Conservation (phyloP, 306 rosid species). For the Mimosa bimucronata region DNA sequence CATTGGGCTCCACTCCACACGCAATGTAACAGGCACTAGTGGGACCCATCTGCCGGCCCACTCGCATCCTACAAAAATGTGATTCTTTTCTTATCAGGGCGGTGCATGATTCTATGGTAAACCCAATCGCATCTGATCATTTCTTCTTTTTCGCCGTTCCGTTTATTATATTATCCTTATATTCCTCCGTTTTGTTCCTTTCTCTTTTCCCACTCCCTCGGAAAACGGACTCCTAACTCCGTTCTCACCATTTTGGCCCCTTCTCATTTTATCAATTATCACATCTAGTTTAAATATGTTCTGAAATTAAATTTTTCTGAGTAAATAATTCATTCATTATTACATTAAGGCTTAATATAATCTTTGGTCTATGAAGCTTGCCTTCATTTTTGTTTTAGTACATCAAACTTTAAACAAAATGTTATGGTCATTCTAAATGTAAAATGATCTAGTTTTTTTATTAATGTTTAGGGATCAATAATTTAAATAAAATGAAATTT, state of each 20-base stretch:
- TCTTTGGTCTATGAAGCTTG: too few species aligned
- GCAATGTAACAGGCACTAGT: background rate
- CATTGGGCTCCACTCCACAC: background rate
- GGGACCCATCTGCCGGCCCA: background rate
- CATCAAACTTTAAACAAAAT: too few species aligned
- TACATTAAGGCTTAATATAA: background rate
- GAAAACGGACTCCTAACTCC: background rate
- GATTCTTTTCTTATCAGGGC: slow-evolving; percentile 23
- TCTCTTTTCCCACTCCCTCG: background rate
- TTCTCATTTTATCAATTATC: background rate
- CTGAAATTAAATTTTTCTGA: background rate
- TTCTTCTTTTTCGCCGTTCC: background rate
- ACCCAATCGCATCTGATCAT: slow-evolving; percentile 28
- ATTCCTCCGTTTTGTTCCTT: background rate
- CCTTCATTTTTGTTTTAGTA: too few species aligned
- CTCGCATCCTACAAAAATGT: too few species aligned
- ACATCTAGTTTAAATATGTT: background rate
- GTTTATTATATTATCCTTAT: background rate
- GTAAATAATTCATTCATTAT: background rate
- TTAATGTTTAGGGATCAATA: too few species aligned
- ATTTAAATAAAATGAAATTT: too few species aligned
- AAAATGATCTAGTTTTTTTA: too few species aligned
- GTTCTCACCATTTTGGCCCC: background rate
- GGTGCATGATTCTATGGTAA: background rate
- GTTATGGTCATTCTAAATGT: too few species aligned